These are phyloP conservation scores for Coffea eugenioides DNA, from an alignment of 257 asterid genomes.

Conservation along the genomic window DNA sequence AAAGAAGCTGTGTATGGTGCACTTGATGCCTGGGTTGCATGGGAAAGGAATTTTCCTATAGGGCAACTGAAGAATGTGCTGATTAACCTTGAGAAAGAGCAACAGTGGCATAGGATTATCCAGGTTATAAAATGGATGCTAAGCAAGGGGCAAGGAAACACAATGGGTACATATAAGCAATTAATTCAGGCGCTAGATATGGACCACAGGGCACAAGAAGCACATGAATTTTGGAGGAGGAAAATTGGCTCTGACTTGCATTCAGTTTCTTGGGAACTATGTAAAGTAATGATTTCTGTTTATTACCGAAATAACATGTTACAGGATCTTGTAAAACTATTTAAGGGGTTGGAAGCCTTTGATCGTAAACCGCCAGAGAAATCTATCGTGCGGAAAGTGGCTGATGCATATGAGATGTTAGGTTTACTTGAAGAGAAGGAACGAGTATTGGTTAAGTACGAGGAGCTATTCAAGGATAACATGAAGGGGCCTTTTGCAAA, in stretches of 20 bases:
- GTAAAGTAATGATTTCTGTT: slow-evolving; percentile 70
- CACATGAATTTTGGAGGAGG: slow-evolving; percentile 69
- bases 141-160: slow-evolving; percentile 90
- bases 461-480: slow-evolving; percentile 45
- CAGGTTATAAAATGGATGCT: slow-evolving; percentile 95
- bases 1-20: slow-evolving; percentile 65
- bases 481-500: slow-evolving; percentile 14
- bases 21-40: slow-evolving; percentile 93
- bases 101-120: slow-evolving; percentile 76
- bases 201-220: slow-evolving; percentile 76
- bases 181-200: slow-evolving; percentile 75
- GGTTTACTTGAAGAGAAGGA: slow-evolving; percentile 70
- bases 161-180: slow-evolving; percentile 76
- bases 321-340: slow-evolving; percentile 70
- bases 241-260: slow-evolving; percentile 70
- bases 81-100: slow-evolving; percentile 69
- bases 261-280: slow-evolving; percentile 78
- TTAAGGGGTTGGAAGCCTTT: slow-evolving; percentile 71
- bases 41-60: slow-evolving; percentile 80
- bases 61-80: slow-evolving; percentile 60
- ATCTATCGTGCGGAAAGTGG: slow-evolving; percentile 66
- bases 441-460: slow-evolving; percentile 61
- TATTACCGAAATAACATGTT: slow-evolving; percentile 71
- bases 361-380: slow-evolving; percentile 83
- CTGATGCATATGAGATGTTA: slow-evolving; percentile 67